phyloP scores from a whole-genome alignment of 2,329 filamentous ascomycete species.

The Alternaria panax region DNA sequence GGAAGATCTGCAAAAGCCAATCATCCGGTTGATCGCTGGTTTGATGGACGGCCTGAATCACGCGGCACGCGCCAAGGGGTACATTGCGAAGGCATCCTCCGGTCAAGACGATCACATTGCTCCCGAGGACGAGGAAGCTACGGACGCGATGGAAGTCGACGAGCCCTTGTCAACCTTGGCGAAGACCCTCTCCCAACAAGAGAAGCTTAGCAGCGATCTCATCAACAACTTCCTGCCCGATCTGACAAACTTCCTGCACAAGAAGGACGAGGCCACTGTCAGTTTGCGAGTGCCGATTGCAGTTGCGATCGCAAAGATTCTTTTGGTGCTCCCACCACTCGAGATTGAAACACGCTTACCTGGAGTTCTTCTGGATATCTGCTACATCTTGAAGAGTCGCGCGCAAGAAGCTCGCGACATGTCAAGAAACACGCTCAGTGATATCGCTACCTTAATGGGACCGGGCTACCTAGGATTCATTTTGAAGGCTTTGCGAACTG shows the following conservation, averaged over 20 bases:
- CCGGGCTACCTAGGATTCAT: conserved; percentile 88
- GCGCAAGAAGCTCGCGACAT: conserved; percentile 89
- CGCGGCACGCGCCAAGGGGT: conserved; percentile 54
- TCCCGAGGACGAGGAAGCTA: conserved; percentile 22
- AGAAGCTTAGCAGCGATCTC: conserved; percentile 76
- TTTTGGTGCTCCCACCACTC: conserved; percentile 77
- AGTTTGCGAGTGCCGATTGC: conserved; percentile 91
- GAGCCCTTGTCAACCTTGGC: conserved; percentile 57
- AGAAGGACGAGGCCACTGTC: conserved; percentile 94
- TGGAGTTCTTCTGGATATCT: conserved; percentile 87
- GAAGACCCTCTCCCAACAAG: conserved; percentile 69
- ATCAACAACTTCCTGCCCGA: conserved; percentile 78
- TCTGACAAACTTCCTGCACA: conserved; percentile 83
- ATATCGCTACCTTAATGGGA: conserved; percentile 82
- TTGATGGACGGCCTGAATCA: conserved; percentile 77
- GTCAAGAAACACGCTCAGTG: conserved; percentile 84
- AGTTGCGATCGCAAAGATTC: conserved; percentile 84
- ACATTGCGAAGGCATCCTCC: conserved; percentile 24
- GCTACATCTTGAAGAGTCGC: conserved; percentile 89
- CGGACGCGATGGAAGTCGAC: conserved; percentile 37
- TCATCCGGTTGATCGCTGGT: conserved; percentile 81
- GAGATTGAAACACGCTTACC: conserved; percentile 79
- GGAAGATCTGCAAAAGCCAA: conserved; percentile 82
- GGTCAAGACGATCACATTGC: conserved; percentile 55
- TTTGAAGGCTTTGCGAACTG: conserved; percentile 85